Base-by-base conservation (phyloP, 345 rosid genomes). In the Luvunga scandens region DNA sequence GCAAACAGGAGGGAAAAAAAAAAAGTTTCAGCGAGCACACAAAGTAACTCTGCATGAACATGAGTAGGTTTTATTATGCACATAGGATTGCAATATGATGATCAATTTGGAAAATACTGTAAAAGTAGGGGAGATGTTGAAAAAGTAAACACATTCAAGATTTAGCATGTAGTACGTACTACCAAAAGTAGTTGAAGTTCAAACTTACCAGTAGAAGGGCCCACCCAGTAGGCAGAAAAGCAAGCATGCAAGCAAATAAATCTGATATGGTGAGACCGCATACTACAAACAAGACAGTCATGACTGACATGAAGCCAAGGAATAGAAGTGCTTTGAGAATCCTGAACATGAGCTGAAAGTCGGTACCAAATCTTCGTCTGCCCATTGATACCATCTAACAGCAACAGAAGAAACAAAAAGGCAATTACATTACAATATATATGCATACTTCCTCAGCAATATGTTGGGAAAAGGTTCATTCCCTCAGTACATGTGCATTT, bases 261-360 rank as follows among this genome's bases (percentile, higher is more conserved):
- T 97, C 99, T 1, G 90, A 28, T 45, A 93, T 71, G 28, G 95
- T 88, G 78, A 94, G 92, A 79, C 88, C 84, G 50, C 85, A 82
- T 5, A 87, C 91, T 14, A 94, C 93, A 27, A 97, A 93, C 67
- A 92, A 78, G 73, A 93, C 87, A 3, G 98, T 91, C 98, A 97
- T 90, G 79, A 91, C 93, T 18, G 94, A 90, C 87, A 93, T 30
- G 85, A 97, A 90, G 22, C 91, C 98, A 3, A 97, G 98, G 84
- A 93, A 93, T 33, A 93, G 81, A 82, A 97, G 94, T n/a, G 97
- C 98, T 81, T 94, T 97, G 77, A 97, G 94, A 80, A 97, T 91
- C 83, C 98, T 87, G 85, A 91, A 91, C 95, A 91, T 94, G 71
- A 94, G 98, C 77, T 86, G 98, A 84, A 94, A 90, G 84, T 91